Percentiles rank a stretch among this genome's conserved stretches.
phyloP scores from a whole-genome alignment of 225 moss, liverwort and hornwort genomes.

The Ulota crispa region DNA sequence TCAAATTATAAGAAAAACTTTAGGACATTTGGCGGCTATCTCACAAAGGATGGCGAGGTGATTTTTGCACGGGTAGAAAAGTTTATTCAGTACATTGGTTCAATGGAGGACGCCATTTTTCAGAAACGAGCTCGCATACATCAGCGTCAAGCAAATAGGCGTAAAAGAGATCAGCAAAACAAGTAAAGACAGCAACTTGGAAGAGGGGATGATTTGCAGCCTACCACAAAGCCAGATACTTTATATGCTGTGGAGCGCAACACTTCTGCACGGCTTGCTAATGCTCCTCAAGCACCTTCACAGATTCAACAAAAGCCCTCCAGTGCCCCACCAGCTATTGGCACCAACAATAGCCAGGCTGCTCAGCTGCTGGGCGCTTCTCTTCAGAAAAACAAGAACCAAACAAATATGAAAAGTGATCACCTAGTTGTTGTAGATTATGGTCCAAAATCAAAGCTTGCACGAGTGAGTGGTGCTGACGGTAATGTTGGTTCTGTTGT shows the following conservation, averaged over 20 bases:
- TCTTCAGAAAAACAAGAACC: conserved; percentile 66
- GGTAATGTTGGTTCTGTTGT: conserved; percentile 44
- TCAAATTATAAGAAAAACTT: conserved; percentile 87
- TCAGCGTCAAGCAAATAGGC: conserved; percentile 96
- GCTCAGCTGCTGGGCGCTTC: conserved; percentile 83
- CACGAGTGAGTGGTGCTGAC: conserved; percentile 67
- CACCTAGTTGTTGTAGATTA: conserved; percentile 42
- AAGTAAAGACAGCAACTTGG: conserved; percentile 78
- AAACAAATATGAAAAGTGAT: conserved; percentile 54
- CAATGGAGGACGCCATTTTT: conserved; percentile 84
- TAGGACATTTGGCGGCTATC: conserved; percentile 84
- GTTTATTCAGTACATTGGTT: conserved; percentile 80
- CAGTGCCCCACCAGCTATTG: conserved; percentile 57
- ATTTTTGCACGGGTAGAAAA: conserved; percentile 82
- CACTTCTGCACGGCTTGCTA: conserved; percentile 60
- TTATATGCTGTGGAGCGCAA: conserved; percentile 61
- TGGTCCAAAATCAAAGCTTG: conserved; percentile 72
- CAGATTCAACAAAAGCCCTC: conserved; percentile 61
- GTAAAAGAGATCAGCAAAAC: conserved; percentile 69
- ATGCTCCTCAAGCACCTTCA: conserved; percentile 60
- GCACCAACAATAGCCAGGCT: conserved; percentile 77
- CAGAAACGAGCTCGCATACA: conserved; percentile 95
- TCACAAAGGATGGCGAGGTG: conserved; percentile 90
- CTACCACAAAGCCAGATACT: conserved; percentile 70
- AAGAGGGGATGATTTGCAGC: conserved; percentile 96